Conservation (phyloP, 352 stramenopile genomes). For the Phytophthora colocasiae region DNA sequence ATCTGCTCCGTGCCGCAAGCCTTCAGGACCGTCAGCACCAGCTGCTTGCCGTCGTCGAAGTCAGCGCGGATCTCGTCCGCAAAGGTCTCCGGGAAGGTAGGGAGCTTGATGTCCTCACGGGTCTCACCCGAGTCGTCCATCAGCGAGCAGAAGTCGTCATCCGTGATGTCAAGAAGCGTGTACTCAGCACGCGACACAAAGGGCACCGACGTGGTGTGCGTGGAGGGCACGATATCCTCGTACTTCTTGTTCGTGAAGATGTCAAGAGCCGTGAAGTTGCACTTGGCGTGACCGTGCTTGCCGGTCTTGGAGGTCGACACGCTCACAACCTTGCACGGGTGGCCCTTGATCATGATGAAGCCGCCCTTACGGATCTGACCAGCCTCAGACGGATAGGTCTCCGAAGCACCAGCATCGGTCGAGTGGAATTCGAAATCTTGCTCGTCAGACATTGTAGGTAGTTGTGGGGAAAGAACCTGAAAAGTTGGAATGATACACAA, state of each 20-base stretch:
- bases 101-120: constrained; percentile 98
- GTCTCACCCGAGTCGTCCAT: constrained; percentile 98
- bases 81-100: constrained; percentile 95
- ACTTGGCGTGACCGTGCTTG: constrained; percentile 99
- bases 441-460: constrained; percentile 62
- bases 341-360: constrained; percentile 99
- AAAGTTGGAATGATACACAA: not conserved
- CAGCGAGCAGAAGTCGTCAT: constrained; percentile 98
- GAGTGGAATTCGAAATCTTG: constrained; percentile 93
- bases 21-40: constrained; percentile 96
- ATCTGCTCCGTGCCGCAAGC: constrained; percentile 99
- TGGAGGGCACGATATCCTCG: constrained; percentile 99
- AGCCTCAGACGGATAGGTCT: constrained; percentile 98
- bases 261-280: constrained; percentile 99
- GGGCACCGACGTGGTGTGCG: constrained; percentile 98
- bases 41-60: constrained; percentile 97
- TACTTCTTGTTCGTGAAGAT: constrained; percentile 99
- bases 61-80: constrained; percentile 96
- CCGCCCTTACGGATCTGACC: constrained; percentile 99
- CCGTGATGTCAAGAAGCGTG: constrained; percentile 98
- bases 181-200: constrained; percentile 97
- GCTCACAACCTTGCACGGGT: constrained; percentile 98
- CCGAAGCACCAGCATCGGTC: constrained; percentile 97
- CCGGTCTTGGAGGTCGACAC: constrained; percentile 99
- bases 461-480: constrained; percentile 25